These are phyloP conservation scores for Ammopiptanthus mongolicus DNA, from an alignment of 306 rosid species.

Conservation along the genomic window DNA sequence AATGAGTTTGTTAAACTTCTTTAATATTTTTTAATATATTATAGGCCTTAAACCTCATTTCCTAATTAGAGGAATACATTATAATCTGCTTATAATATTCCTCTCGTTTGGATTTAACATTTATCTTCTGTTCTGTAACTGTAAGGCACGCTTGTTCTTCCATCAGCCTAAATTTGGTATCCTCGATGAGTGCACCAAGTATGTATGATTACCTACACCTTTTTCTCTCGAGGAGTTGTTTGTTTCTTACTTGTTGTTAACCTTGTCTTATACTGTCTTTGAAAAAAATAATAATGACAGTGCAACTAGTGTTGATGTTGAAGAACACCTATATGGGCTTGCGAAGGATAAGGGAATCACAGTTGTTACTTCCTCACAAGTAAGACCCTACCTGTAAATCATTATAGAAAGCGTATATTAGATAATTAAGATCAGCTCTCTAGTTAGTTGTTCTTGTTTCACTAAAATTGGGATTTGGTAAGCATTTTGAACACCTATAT, in stretches of 20 bases:
- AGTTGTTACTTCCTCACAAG: conserved; percentile 93
- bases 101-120: conserved; percentile 28
- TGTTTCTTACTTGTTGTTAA: conserved; percentile 5
- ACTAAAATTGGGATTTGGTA: background rate
- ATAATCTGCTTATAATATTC: background rate
- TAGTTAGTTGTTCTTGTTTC: conserved; percentile 7
- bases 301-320: conserved; percentile 96
- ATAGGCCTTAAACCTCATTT: background rate
- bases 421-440: background rate
- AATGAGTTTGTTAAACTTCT: conserved; percentile 15
- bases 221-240: background rate
- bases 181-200: conserved; percentile 99
- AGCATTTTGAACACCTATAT: conserved; percentile 68
- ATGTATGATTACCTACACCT: conserved; percentile 32
- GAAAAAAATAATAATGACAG: conserved; percentile 47
- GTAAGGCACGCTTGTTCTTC: conserved; percentile 91
- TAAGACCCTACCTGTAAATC: conserved; percentile 32
- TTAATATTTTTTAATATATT: background rate
- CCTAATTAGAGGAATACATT: background rate
- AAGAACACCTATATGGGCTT: conserved; percentile 87
- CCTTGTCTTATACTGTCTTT: background rate
- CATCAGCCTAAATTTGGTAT: conserved; percentile 91
- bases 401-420: background rate
- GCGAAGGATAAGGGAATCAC: conserved; percentile 86
- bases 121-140: conserved; percentile 18